phyloP scores from a whole-genome alignment of 495 filamentous ascomycete species.

The Amniculicola lignicola region DNA sequence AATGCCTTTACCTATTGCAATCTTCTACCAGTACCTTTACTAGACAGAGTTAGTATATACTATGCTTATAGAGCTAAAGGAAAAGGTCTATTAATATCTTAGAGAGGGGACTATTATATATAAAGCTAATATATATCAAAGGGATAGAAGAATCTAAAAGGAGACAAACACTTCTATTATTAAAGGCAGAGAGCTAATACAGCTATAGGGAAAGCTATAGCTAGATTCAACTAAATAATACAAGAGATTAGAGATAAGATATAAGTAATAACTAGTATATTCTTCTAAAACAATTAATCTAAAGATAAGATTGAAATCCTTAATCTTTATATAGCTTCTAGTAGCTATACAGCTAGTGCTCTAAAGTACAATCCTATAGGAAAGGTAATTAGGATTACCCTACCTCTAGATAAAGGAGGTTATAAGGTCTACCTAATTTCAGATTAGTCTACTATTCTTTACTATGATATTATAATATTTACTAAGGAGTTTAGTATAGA shows the following conservation, averaged over 20 bases:
- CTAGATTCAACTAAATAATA: constrained; percentile 43
- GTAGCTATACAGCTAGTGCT: constrained; percentile 47
- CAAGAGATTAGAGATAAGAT: constrained; percentile 38
- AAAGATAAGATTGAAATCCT: constrained; percentile 39
- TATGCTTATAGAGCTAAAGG: no score
- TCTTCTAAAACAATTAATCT: constrained; percentile 3
- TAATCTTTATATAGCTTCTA: constrained; percentile 59
- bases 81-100: no score
- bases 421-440: constrained; percentile 44
- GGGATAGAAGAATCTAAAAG: constrained; percentile 47
- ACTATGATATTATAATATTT: constrained; percentile 56
- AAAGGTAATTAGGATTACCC: constrained; percentile 43
- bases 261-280: constrained; percentile 27
- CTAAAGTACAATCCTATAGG: constrained; percentile 43
- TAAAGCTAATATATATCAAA: no score
- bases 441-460: constrained; percentile 27
- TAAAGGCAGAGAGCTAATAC: constrained; percentile 43
- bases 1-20: no score
- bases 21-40: no score
- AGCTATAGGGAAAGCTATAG: constrained; percentile 7
- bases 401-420: constrained; percentile 39
- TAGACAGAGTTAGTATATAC: no score
- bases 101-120: no score
- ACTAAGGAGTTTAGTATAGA: constrained; percentile 50
- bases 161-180: constrained; percentile 44